These are phyloP conservation scores for Paramarasmius palmivorus DNA, from an alignment of 1,284 basidiomycete species.

Conservation along the genomic window DNA sequence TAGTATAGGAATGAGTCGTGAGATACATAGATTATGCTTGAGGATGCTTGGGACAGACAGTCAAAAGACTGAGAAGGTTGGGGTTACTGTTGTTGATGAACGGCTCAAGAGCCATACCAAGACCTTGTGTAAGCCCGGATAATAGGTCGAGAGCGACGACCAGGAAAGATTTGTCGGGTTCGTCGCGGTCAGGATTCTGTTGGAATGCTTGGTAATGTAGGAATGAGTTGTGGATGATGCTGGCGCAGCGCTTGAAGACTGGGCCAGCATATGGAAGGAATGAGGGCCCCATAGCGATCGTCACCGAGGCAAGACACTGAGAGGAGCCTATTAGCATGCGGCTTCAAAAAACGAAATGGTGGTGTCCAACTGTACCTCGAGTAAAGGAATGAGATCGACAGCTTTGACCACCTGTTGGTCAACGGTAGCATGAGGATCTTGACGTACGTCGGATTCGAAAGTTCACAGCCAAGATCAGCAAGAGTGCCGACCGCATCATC, in stretches of 20 bases:
- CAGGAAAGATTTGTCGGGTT: slow-evolving; percentile 94
- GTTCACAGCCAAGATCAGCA: slow-evolving; percentile 89
- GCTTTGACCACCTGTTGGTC: slow-evolving; percentile 85
- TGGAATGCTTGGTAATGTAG: slow-evolving; percentile 82
- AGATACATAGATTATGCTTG: slow-evolving; percentile 87
- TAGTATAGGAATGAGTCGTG: slow-evolving; percentile 90
- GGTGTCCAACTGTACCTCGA: slow-evolving; percentile 65
- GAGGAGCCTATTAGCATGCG: slow-evolving; percentile 17
- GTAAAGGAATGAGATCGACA: slow-evolving; percentile 90
- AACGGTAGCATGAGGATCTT: slow-evolving; percentile 97
- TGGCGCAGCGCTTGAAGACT: slow-evolving; percentile 90
- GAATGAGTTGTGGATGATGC: slow-evolving; percentile 82
- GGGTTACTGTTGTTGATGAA: slow-evolving; percentile 73
- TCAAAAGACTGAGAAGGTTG: slow-evolving; percentile 77
- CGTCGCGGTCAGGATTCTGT: slow-evolving; percentile 85
- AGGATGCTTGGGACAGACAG: slow-evolving; percentile 88
- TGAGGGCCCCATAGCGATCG: slow-evolving; percentile 92
- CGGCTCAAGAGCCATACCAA: slow-evolving; percentile 76
- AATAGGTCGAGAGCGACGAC: slow-evolving; percentile 96
- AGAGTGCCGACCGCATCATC: slow-evolving; percentile 98
- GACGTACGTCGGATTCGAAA: slow-evolving; percentile 87
- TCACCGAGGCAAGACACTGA: slow-evolving; percentile 96
- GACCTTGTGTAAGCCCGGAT: slow-evolving; percentile 93
- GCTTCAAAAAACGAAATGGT: slow-evolving; percentile 1
- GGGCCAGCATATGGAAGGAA: slow-evolving; percentile 90